phyloP scores from a whole-genome alignment of 2,329 filamentous ascomycete species.

The Fusarium subglutinans region DNA sequence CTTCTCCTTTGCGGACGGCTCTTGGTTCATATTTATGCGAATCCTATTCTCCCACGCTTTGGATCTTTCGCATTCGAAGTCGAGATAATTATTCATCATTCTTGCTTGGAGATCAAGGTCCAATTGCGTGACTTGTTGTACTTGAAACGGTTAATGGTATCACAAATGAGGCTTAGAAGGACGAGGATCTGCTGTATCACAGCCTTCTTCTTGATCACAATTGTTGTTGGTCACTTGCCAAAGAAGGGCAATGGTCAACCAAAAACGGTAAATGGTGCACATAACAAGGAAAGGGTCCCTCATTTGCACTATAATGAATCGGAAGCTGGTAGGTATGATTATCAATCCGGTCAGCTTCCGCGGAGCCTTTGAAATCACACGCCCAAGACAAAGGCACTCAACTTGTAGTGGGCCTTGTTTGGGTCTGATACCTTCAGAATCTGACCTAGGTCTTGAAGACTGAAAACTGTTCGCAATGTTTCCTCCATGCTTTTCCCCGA shows the following conservation, averaged over 20 bases:
- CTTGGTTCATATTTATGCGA: slow-evolving; percentile 5
- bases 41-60: neutral
- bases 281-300: neutral
- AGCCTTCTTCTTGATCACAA: neutral
- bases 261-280: neutral
- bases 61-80: neutral
- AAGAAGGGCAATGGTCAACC: neutral
- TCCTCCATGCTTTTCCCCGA: neutral
- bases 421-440: neutral
- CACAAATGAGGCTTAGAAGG: neutral
- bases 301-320: neutral
- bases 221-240: neutral
- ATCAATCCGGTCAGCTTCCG: slow-evolving; percentile 10
- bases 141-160: neutral
- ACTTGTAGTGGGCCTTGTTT: neutral
- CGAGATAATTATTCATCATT: neutral
- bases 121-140: neutral
- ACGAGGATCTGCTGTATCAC: neutral
- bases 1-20: neutral
- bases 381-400: neutral
- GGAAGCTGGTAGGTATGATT: neutral
- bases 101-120: neutral
- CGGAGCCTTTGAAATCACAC: slow-evolving; percentile 1
- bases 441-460: neutral
- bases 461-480: neutral